Base-by-base conservation (phyloP, 108 stramenopile genomes). In the Poteriospumella lacustris region DNA sequence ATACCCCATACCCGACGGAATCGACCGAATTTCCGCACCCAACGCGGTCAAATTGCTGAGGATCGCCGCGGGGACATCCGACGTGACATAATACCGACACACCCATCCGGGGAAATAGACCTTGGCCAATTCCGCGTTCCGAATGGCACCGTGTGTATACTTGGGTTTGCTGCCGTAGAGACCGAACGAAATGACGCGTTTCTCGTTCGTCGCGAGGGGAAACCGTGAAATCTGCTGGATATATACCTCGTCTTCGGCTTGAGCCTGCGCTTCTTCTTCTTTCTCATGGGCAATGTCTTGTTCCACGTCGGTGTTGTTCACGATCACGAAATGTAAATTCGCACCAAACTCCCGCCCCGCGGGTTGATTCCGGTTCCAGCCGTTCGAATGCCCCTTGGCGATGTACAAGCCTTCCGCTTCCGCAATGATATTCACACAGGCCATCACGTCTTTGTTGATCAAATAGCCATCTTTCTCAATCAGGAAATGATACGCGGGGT, bases 51-150 rank as follows among this genome's bases (percentile, higher is more conserved):
- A 39, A 0, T 26, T 1, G 0, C 59, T 5, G 0, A 82, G 3
- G 28, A 78, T 42, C 9, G 42, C 26, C 28, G 2, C 15, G 15
- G 81, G 81, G 2, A 82, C 81, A 62, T 76, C 77, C 3, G 19
- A 43, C 36, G 42, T 62, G 29, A 68, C 39, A 43, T 82, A 82
- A 40, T 47, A 78, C 15, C 81, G 76, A 26, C 36, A 39, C 39
- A 56, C 36, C 81, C 81, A 82, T 28, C 77, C 81, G 1, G 81
- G 81, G 42, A 78, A 82, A 62, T 68, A 68, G 41, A 38, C 38
- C 0, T 2, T 2, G 2, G 2, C 59, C 5, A 82, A n/a, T 42
- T 78, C 77, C 24, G 68, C 64, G 41, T 82, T 82, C 2, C 68
- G 60, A 42, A 82, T 70, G 19, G 77, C 77, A 34, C 81, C 81